phyloP scores from a whole-genome alignment of 345 rosid genomes.

The Punica granatum region DNA sequence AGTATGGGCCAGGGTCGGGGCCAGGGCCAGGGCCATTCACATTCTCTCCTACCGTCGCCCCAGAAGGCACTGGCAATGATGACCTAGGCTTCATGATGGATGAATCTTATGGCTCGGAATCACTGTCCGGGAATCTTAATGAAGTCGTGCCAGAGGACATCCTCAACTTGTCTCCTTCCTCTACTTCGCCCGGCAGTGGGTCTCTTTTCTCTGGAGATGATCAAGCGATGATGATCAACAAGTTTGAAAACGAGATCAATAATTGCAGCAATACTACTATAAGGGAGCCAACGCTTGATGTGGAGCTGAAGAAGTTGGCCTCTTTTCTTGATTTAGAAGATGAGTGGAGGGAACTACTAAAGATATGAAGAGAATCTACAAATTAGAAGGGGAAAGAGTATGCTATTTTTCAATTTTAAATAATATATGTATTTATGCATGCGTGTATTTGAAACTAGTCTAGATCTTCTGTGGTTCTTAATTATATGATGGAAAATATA shows the following conservation, averaged over 20 bases:
- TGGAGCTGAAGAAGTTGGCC: constrained; percentile 12
- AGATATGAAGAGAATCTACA: neutral
- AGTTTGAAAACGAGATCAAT: neutral
- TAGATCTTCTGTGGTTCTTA: no score
- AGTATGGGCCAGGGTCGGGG: no score
- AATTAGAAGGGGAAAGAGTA: neutral
- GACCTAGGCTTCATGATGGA: neutral
- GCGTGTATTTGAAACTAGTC: no score
- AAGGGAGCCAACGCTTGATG: neutral
- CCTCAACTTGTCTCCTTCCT: neutral
- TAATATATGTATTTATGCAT: no score
- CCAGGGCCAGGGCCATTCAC: neutral
- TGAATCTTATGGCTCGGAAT: neutral
- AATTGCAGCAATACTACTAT: neutral
- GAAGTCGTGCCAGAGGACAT: neutral
- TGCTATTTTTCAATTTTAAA: neutral
- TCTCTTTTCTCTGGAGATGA: neutral
- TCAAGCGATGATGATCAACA: neutral
- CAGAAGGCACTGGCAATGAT: neutral
- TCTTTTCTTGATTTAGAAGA: constrained; percentile 16
- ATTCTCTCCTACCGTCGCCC: neutral
- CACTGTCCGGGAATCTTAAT: neutral
- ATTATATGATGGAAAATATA: no score
- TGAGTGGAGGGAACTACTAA: neutral
- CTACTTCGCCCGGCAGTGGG: neutral